phyloP scores from a whole-genome alignment of 75 land plant genomes.

The Isoetes taiwanensis region DNA sequence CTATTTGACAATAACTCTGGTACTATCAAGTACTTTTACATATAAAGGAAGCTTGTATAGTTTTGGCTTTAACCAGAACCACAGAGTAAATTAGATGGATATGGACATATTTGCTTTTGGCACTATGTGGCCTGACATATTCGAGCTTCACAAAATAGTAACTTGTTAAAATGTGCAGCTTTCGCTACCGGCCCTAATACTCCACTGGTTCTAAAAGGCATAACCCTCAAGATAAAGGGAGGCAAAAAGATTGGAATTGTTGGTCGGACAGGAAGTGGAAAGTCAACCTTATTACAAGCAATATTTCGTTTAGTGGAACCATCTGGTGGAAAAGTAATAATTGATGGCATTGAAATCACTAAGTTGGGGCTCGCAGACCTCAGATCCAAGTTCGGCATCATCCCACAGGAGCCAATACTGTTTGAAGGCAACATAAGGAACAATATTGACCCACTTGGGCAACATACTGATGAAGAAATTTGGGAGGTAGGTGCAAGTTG shows the following conservation, averaged over 20 bases:
- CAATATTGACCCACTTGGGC: slow-evolving; percentile 15
- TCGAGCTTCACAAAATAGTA: background rate
- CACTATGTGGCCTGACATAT: background rate
- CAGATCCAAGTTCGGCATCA: slow-evolving; percentile 13
- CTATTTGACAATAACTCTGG: too few species aligned
- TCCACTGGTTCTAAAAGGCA: slow-evolving; percentile 61
- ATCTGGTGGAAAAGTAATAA: slow-evolving; percentile 5
- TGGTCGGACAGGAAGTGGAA: slow-evolving; percentile 31
- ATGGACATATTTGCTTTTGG: too few species aligned
- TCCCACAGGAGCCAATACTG: slow-evolving; percentile 22
- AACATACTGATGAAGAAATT: slow-evolving; percentile 10
- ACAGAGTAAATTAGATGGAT: too few species aligned
- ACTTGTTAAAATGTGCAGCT: slow-evolving; percentile 39
- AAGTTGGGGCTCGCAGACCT: slow-evolving; percentile 8
- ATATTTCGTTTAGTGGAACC: slow-evolving; percentile 19
- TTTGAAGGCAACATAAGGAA: slow-evolving; percentile 12
- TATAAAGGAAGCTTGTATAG: too few species aligned
- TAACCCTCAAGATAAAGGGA: slow-evolving; percentile 45
- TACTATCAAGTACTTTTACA: too few species aligned
- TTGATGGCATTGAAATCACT: slow-evolving; percentile 17
- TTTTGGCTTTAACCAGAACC: too few species aligned
- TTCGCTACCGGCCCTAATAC: slow-evolving; percentile 58
- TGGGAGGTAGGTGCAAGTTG: slow-evolving; percentile 20
- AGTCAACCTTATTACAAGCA: slow-evolving; percentile 9
- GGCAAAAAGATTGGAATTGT: slow-evolving; percentile 58